These are phyloP conservation scores for Claviceps sp. DNA, from an alignment of 2,329 filamentous ascomycete species.

Conservation along the genomic window DNA sequence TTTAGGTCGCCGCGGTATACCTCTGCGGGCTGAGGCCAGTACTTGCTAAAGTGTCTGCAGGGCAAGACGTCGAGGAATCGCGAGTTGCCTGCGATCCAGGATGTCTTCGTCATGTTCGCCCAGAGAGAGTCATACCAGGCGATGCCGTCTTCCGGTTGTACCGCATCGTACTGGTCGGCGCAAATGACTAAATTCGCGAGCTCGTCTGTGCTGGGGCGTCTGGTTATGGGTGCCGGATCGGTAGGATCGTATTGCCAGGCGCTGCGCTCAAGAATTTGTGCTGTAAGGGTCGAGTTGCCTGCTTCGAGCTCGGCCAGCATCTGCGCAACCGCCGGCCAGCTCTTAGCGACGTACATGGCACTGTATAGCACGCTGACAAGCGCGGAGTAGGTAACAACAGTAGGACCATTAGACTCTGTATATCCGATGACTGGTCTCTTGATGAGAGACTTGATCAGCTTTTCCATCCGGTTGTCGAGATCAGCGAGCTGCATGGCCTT, in stretches of 20 bases:
- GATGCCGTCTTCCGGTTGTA: constrained; percentile 22
- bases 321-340: constrained; percentile 28
- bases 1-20: constrained; percentile 34
- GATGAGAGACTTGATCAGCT: constrained; percentile 23
- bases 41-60: constrained; percentile 30
- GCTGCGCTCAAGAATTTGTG: constrained; percentile 22
- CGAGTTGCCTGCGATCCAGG: constrained; percentile 34
- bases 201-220: constrained; percentile 24
- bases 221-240: constrained; percentile 14
- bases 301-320: constrained; percentile 30
- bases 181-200: constrained; percentile 30
- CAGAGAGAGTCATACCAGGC: constrained; percentile 33
- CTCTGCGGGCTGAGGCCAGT: constrained; percentile 33
- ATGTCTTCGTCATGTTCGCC: constrained; percentile 30
- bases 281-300: constrained; percentile 30
- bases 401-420: constrained; percentile 24
- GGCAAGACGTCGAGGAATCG: constrained; percentile 32
- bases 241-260: constrained; percentile 30
- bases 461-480: constrained; percentile 26
- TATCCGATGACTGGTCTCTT: constrained; percentile 26
- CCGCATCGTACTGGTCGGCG: constrained; percentile 31
- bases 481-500: constrained; percentile 19
- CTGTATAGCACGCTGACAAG: constrained; percentile 26
- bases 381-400: constrained; percentile 31
- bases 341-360: constrained; percentile 28